Conservation (phyloP, 1,284 basidiomycete genomes). For the Spongispora temasekensis region DNA sequence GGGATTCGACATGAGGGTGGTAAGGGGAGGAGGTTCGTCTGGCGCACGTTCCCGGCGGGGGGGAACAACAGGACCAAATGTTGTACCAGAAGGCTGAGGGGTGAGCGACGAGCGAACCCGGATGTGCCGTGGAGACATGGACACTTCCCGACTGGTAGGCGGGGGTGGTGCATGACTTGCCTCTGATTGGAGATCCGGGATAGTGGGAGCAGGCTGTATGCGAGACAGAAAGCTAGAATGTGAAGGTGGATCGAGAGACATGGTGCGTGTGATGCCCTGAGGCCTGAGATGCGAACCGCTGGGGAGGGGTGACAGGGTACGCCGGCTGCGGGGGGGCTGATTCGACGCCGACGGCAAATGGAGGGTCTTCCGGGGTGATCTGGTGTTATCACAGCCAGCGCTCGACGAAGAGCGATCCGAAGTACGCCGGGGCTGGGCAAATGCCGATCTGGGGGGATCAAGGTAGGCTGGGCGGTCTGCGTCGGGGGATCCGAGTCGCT, state of each 20-base stretch:
- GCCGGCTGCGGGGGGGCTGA: slow-evolving; percentile 36
- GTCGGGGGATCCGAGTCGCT: slow-evolving; percentile 53
- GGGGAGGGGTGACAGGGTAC: slow-evolving; percentile 42
- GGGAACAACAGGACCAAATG: slow-evolving; percentile 47
- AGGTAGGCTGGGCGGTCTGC: slow-evolving; percentile 44
- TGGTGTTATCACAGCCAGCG: slow-evolving; percentile 15
- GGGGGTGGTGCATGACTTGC: slow-evolving; percentile 38
- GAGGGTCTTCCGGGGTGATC: slow-evolving; percentile 31
- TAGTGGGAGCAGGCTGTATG: slow-evolving; percentile 17
- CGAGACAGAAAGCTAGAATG: slow-evolving; percentile 30
- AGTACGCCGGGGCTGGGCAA: slow-evolving; percentile 34
- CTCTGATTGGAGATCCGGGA: slow-evolving; percentile 43
- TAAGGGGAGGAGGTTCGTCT: slow-evolving; percentile 70
- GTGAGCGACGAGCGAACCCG: slow-evolving; percentile 67
- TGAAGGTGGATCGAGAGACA: slow-evolving; percentile 62
- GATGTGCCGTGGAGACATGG: slow-evolving; percentile 50
- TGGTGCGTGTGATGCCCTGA: slow-evolving; percentile 49
- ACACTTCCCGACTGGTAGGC: slow-evolving; percentile 37
- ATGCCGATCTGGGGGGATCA: slow-evolving; percentile 54
- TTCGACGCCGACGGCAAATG: slow-evolving; percentile 32
- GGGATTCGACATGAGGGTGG: slow-evolving; percentile 59
- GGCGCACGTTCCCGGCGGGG: slow-evolving; percentile 43
- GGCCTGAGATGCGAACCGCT: slow-evolving; percentile 29
- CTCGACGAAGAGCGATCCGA: slow-evolving; percentile 6
- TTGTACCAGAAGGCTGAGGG: slow-evolving; percentile 57